Evolutionary conservation across 1,284 basidiomycete species (phyloP), one percentile per base, ranked within the genome.

Genomic region (Sporisorium scitamineum): DNA sequence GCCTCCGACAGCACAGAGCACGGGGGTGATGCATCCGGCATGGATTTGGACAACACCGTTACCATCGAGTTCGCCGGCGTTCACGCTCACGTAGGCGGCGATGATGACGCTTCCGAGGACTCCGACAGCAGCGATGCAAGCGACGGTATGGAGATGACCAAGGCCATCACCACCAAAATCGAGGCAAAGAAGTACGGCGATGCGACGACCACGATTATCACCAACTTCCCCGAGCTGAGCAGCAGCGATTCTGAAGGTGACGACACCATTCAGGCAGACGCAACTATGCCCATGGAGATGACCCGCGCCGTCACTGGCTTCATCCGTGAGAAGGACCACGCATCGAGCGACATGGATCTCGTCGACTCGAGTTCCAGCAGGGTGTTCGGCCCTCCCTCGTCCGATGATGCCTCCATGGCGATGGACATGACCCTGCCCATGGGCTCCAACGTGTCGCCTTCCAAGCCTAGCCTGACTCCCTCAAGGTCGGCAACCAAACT

Each of bases 351-450:
- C 47, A 73, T 70, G 75, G 70, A 70, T 24, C 60, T 70, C 22
- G 67, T 70, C 54, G 70, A 73, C 48, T 63, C 60, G 37, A 72
- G 62, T 48, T 65, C 61, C 41, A 66, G 59, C 60, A 39, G 32
- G 22, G 50, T 47, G 8, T 61, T 60, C 20, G 48, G 50, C 8
- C 69, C 51, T 11, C 20, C 61, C 1, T 70, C 75, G 10, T 69
- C 62, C 16, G 65, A 68, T 24, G 70, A 70, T 31, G 54, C 45
- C 13, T 75, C 67, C 10, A 62, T 67, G 54, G 65, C 72, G 7
- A 81, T 80, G 77, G 77, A 80, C 55, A 77, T 80, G 76, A 79
- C 77, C 7, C 59, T 70, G 54, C 65, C 77, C 41, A 70, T 78
- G 65, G 72, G 29, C 26, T 52, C 63, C 39, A 57, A 51, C 8